Percentiles rank a stretch among this genome's conserved stretches.
Conservation (phyloP, 1,139 yeast species). For the Taphrina populina region DNA sequence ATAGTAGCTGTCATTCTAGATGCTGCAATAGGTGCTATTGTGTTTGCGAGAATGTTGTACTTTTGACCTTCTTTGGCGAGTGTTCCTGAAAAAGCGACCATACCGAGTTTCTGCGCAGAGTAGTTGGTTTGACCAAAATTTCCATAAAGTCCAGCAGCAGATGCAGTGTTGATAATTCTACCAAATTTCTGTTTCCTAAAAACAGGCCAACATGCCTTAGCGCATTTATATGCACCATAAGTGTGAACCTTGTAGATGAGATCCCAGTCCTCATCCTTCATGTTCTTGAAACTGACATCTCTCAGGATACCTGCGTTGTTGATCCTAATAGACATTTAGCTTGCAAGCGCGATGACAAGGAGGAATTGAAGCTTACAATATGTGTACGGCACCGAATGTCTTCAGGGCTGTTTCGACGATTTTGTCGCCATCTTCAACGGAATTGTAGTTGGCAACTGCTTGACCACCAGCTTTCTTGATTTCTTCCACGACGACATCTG, state of each 20-base stretch:
- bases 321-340: conserved; percentile 48
- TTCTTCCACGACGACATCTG: conserved; percentile 85
- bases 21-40: conserved; percentile 91
- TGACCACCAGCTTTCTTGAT: conserved; percentile 71
- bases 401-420: conserved; percentile 84
- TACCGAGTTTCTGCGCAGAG: conserved; percentile 87
- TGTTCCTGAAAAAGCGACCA: conserved; percentile 90
- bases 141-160: conserved; percentile 96
- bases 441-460: conserved; percentile 93
- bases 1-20: conserved; percentile 94
- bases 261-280: conserved; percentile 76
- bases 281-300: conserved; percentile 64
- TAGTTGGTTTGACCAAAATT: conserved; percentile 97
- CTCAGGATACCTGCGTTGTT: conserved; percentile 95
- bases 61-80: conserved; percentile 89
- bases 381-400: conserved; percentile 83
- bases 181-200: conserved; percentile 83
- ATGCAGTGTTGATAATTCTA: conserved; percentile 83
- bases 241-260: conserved; percentile 83
- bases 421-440: conserved; percentile 81
- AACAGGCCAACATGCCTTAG: conserved; percentile 91
- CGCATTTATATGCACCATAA: conserved; percentile 81
- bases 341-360: conserved; percentile 1
- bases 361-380: conserved; percentile 47
- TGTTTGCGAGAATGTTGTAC: conserved; percentile 79